A percentile compares a stretch with the other conserved stretches of the same genome.
phyloP scores from a whole-genome alignment of 352 stramenopile genomes.

The Globisporangium uncinulatum region DNA sequence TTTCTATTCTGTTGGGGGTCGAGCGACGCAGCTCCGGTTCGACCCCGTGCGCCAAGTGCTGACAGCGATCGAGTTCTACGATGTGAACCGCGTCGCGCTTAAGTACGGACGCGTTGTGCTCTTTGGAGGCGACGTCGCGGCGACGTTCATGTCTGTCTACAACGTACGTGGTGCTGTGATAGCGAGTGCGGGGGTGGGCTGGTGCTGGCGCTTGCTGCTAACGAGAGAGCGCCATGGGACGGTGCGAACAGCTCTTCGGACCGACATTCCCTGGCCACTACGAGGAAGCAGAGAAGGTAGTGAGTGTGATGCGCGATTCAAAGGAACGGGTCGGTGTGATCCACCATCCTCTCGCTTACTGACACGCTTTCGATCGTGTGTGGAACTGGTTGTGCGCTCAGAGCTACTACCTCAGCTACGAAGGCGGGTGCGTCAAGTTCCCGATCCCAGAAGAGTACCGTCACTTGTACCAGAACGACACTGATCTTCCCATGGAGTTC shows the following conservation, averaged over 20 bases:
- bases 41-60: conserved; percentile 65
- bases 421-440: conserved; percentile 69
- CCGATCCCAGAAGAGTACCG: conserved; percentile 70
- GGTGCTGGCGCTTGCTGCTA: background rate
- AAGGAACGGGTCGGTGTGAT: background rate
- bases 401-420: conserved; percentile 72
- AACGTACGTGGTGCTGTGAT: conserved; percentile 39
- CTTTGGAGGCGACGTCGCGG: conserved; percentile 68
- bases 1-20: too few relatives aligned
- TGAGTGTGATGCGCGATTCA: background rate
- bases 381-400: conserved; percentile 9
- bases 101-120: conserved; percentile 82
- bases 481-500: conserved; percentile 75
- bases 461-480: conserved; percentile 71
- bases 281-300: conserved; percentile 53
- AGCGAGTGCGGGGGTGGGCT: background rate
- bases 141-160: conserved; percentile 87
- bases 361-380: background rate
- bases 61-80: conserved; percentile 72
- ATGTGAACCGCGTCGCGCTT: conserved; percentile 66
- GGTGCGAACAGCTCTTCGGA: conserved; percentile 53
- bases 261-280: conserved; percentile 81
- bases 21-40: conserved; percentile 43
- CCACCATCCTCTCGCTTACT: background rate
- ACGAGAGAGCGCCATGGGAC: too few relatives aligned